Evolutionary conservation across 1,139 yeast genomes (phyloP).

Genomic region (Saccharomyces hybrid): DNA sequence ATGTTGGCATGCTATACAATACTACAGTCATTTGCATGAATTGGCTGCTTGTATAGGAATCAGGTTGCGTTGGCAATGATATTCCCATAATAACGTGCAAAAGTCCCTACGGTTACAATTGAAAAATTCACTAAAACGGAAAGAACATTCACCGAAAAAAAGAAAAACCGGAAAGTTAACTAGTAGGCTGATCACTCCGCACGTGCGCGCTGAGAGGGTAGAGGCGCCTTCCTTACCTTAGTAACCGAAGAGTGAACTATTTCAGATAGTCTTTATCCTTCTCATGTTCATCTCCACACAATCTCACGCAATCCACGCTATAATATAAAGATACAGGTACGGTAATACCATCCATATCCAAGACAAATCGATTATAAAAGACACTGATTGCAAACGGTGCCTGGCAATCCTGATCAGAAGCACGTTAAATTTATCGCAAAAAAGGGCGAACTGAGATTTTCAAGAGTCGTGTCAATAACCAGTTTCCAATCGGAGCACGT

Average conservation of each 20-base stretch:
- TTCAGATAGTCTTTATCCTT: not conserved
- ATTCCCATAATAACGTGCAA: not conserved
- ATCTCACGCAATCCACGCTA: not conserved
- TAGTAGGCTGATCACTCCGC: not conserved
- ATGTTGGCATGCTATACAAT: not conserved
- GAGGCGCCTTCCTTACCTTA: not conserved
- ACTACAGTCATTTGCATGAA: not conserved
- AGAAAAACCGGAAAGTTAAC: not conserved
- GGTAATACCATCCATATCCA: not conserved
- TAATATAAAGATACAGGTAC: not conserved
- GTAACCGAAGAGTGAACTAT: not conserved
- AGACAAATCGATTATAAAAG: not conserved
- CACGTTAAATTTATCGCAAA: not conserved
- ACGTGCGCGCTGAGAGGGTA: constrained; percentile 1
- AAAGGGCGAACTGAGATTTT: not conserved
- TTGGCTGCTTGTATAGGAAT: not conserved
- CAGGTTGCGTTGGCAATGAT: not conserved
- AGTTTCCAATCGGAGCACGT: not conserved
- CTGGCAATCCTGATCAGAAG: not conserved
- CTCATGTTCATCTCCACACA: not conserved
- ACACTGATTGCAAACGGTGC: not conserved
- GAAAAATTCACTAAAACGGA: not conserved
- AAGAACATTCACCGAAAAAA: not conserved
- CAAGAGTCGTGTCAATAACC: not conserved
- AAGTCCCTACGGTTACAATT: not conserved